Conservation (phyloP, 805 yeast species). For the Wickerhamomyces sydowiorum region DNA sequence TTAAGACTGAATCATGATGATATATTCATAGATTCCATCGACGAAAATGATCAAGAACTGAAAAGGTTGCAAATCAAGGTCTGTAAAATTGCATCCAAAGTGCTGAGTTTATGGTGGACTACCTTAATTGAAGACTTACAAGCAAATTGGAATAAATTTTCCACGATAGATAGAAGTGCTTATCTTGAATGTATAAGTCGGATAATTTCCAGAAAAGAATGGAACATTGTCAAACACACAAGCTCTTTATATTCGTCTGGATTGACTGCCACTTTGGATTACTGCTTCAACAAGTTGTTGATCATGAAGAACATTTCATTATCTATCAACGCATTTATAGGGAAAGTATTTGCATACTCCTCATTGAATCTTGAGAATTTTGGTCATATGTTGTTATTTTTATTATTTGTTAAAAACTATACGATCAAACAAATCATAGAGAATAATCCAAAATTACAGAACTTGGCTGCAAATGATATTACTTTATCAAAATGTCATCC, state of each 20-base stretch:
- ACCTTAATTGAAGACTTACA: constrained; percentile 5
- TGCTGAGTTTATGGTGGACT: constrained; percentile 8
- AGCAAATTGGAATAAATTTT: constrained; percentile 4
- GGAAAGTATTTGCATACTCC: constrained; percentile 55
- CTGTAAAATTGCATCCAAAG: background rate
- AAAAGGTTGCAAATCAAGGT: background rate
- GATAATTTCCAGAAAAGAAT: constrained; percentile 20
- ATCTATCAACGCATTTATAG: constrained; percentile 38
- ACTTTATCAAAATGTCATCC: constrained; percentile 1
- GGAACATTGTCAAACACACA: constrained; percentile 20
- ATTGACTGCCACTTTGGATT: background rate
- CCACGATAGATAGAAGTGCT: constrained; percentile 19
- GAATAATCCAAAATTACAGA: background rate
- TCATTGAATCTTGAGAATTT: constrained; percentile 45
- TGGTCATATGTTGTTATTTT: constrained; percentile 46
- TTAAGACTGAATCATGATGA: constrained; percentile 7
- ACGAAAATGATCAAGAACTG: background rate
- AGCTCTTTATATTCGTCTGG: background rate
- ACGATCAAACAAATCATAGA: constrained; percentile 27
- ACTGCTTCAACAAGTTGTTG: background rate
- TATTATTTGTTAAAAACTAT: constrained; percentile 48
- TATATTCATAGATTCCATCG: background rate
- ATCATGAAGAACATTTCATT: constrained; percentile 1
- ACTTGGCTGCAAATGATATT: background rate
- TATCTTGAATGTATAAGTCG: constrained; percentile 28